A percentile compares a stretch with the other conserved stretches of the same genome.
Conservation (phyloP, 106 monocot species). For the Alisma plantagoaquatica region DNA sequence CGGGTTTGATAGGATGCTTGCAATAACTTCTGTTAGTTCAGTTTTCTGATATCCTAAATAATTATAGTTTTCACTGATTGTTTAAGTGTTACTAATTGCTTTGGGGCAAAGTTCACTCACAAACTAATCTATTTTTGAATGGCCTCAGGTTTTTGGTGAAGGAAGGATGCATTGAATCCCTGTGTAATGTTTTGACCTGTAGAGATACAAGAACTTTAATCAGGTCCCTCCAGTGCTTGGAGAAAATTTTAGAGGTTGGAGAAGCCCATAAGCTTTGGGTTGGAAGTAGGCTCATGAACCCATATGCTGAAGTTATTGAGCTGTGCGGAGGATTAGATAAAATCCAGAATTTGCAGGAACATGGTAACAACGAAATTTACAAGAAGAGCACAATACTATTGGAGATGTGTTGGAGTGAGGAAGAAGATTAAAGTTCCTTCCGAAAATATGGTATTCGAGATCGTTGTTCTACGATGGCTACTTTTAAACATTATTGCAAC, state of each 20-base stretch:
- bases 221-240: conserved; percentile 19
- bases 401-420: conserved; percentile 25
- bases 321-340: conserved; percentile 22
- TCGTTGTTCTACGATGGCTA: no score
- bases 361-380: conserved; percentile 27
- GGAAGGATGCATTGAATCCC: conserved; percentile 18
- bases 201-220: conserved; percentile 10
- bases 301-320: conserved; percentile 16
- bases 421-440: conserved; percentile 21
- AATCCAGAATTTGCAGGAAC: conserved; percentile 26
- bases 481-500: no score
- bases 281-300: conserved; percentile 5
- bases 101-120: not conserved
- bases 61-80: not conserved
- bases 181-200: conserved; percentile 17
- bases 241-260: conserved; percentile 20
- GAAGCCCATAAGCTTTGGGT: conserved; percentile 17
- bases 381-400: conserved; percentile 18
- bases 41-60: not conserved
- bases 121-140: not conserved
- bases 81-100: not conserved
- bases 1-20: not conserved
- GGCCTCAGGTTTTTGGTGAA: not conserved
- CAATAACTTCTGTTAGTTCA: not conserved
- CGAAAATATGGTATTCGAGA: no score